Base-by-base conservation (phyloP, 2,329 filamentous ascomycete genomes). In the Phoma sp. region DNA sequence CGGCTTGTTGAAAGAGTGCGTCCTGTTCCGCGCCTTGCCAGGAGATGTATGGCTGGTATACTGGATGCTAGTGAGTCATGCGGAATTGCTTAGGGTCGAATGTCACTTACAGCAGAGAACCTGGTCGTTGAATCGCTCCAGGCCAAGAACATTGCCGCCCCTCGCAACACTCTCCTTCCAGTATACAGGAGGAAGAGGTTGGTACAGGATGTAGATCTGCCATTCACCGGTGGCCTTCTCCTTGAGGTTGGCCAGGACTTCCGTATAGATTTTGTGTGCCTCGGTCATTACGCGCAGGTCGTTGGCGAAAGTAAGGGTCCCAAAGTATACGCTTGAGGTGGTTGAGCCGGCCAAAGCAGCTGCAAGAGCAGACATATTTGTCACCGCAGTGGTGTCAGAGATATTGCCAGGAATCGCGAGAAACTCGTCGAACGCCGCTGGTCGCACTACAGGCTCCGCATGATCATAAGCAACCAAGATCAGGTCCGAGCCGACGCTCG, bases 71-170 rank as follows among this genome's bases (percentile, higher is more conserved):
- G 18, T 50, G 11, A 49, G 43, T 33, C 30, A 13, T 8, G 22
- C 7, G 1, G 11, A 2, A 2, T 4, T 1, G 6, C 4, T 0
- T 18, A 3, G 6, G 3, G 9, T 10, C 9, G 2, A 18, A 3
- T 4, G 3, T 30, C 10, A 59, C 64, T 63, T 46, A 66, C 66
- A 25, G 39, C 65, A 64, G 23, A 63, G 13, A 5, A 30, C 41
- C 36, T 55, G 40, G 7, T 40, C 41, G 18, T 46, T 18, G 30
- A 67, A 67, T 2, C 62, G 62, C 27, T 67, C 64, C 9, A 80
- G 62, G 4, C 73, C 74, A 29, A 79, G 66, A 42, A 79, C 70
- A 57, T 77, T 78, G 36, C 75, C 76, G 48, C 78, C 75, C 44
- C 68, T 72, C 30, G 67, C 67, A 4, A 55, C 54, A 25, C 73